Base-by-base conservation (phyloP, 345 rosid species). In the Syzygium aromaticum region DNA sequence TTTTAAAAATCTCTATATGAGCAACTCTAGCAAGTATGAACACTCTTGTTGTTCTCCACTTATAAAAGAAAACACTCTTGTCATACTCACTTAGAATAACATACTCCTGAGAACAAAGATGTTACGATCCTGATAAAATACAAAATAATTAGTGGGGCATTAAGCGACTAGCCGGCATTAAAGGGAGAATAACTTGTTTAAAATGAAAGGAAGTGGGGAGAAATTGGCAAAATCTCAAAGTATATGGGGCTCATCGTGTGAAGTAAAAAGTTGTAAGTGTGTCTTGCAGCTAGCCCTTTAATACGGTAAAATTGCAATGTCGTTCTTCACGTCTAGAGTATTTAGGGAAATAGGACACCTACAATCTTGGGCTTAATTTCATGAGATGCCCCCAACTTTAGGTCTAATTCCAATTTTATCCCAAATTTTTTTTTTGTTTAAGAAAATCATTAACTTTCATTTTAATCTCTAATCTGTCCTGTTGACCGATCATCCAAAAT, bases 401-500 rank as follows among this genome's bases (percentile, higher is more conserved):
- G 3, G 14, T 33, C 14, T 5, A 33, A 73, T 38, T 17, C 2
- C 49, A 73, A 33, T 19, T 10, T 19, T 4, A 7, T 23, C 43
- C 16, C 7, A 33, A 16, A 0, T 2, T 63, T 67, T 56, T 23
- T 22, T 17, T 33, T 33, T 19, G 3, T 17, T 11, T 33, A 33
- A 73, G 19, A 33, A 33, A 4, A 67, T 11, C 13, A 17, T 3
- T 11, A 73, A 73, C 25, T 73, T 73, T 19, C 5, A 73, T 21
- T 33, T 15, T 59, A 59, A 3, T 59, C 2, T 25, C 16, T 11
- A 11, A 59, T 59, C 0, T 9, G 0, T 13, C 40, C 1, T 0
- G 0, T 19, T 33, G 9, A 33, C 2, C 2, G 2, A 0, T 10
- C 2, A 0, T 67, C 13, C 22, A 33, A 67, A 67, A 61, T 33